Percentiles rank a stretch among this genome's conserved stretches.
phyloP scores from a whole-genome alignment of 208 protist species.

The Trypanosoma melophagium region DNA sequence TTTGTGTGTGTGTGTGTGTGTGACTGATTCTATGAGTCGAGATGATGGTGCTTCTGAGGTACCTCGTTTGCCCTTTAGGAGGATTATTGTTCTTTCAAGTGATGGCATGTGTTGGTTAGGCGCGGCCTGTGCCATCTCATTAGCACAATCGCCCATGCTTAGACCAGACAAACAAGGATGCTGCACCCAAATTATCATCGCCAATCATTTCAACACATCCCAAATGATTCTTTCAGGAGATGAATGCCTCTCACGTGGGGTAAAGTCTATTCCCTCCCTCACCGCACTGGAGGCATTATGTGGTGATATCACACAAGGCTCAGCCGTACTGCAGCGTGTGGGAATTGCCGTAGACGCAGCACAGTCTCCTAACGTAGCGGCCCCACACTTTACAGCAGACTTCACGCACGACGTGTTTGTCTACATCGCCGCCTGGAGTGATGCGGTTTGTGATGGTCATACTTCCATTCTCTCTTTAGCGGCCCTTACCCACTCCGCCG shows the following conservation, averaged over 20 bases:
- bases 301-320: neutral
- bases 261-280: neutral
- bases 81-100: slow-evolving; percentile 21
- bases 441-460: slow-evolving; percentile 15
- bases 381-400: slow-evolving; percentile 14
- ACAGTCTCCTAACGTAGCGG: too few species aligned
- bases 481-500: neutral
- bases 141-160: slow-evolving; percentile 1
- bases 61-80: slow-evolving; percentile 4
- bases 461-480: slow-evolving; percentile 2
- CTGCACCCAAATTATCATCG: slow-evolving; percentile 5
- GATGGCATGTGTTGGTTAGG: slow-evolving; percentile 6
- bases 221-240: slow-evolving; percentile 9
- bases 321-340: slow-evolving; percentile 10
- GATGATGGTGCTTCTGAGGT: too few species aligned
- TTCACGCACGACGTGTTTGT: slow-evolving; percentile 24
- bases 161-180: neutral
- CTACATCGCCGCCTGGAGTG: slow-evolving; percentile 21
- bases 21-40: too few species aligned
- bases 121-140: slow-evolving; percentile 19
- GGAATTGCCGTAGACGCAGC: slow-evolving; percentile 16
- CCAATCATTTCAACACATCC: neutral
- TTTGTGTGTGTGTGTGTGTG: too few species aligned
- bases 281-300: slow-evolving; percentile 3
- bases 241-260: neutral